Evolutionary conservation across 306 rosid species (phyloP), one percentile per base, ranked within the genome.

Genomic region (Ormosia semicastrata): DNA sequence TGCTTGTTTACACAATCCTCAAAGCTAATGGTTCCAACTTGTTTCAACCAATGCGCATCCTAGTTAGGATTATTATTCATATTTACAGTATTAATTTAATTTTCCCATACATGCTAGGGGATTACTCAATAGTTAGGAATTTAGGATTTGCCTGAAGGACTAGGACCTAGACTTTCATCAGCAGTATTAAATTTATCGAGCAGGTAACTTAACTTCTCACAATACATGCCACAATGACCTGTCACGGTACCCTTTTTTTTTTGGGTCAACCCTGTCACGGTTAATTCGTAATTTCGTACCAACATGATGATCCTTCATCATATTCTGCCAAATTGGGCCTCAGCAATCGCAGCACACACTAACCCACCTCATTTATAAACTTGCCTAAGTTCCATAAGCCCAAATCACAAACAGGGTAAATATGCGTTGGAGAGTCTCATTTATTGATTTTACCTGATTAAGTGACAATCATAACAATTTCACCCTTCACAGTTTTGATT

Each of bases 21-120:
- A 73, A 41, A 59, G 37, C 40, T 89, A 87, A 4, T 85, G 92
- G 90, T 86, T 89, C 81, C 78, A 80, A 46, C 86, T 89, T 34
- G 43, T 89, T 80, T 47, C 87, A 18, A 75, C 92, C 46, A 86
- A 84, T 47, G 79, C 79, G 24, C 24, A 24, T 24, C 24, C 52
- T 86, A 80, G 47, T 15, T 66, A 18, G 40, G 33, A 63, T 24
- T 24, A 24, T 24, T 24, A 24, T 24, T 24, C 24, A 24, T 24
- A 24, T 24, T 24, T 24, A 24, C 24, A 24, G 24, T 24, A 24
- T 24, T 24, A 24, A 24, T 24, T 24, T 24, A 24, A 24, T 24
- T 24, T 24, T 24, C 24, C 24, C 24, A 24, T 24, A 24, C 24
- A 24, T 24, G 24, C 24, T 24, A 24, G 24, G 24, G 24, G 24